phyloP scores from a whole-genome alignment of 805 yeast genomes.

The Clavispora phyllophila region DNA sequence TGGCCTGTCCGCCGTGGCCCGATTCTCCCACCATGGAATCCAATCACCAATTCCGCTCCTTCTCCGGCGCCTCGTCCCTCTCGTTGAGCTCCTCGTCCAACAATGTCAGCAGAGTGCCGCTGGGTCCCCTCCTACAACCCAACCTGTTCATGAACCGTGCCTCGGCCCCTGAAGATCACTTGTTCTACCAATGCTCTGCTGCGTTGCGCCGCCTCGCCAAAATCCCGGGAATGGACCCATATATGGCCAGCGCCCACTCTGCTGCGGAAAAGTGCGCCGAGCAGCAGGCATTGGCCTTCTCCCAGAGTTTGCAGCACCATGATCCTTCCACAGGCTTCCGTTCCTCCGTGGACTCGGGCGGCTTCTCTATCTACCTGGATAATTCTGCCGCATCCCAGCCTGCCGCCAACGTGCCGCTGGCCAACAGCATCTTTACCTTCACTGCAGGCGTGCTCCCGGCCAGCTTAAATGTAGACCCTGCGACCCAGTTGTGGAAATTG shows the following conservation, averaged over 20 bases:
- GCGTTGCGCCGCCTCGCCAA: slow-evolving; percentile 51
- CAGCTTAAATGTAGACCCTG: slow-evolving; percentile 79
- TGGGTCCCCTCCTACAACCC: slow-evolving; percentile 44
- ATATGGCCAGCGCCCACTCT: slow-evolving; percentile 56
- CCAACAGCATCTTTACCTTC: slow-evolving; percentile 50
- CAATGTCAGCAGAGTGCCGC: slow-evolving; percentile 34
- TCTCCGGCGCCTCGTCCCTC: slow-evolving; percentile 28
- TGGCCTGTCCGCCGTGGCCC: background rate
- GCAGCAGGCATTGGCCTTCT: slow-evolving; percentile 57
- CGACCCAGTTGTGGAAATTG: slow-evolving; percentile 80
- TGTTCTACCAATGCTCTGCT: slow-evolving; percentile 60
- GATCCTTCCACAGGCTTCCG: slow-evolving; percentile 24
- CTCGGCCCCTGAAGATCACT: slow-evolving; percentile 60
- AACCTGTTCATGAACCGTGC: slow-evolving; percentile 55
- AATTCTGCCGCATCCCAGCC: slow-evolving; percentile 17
- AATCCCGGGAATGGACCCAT: slow-evolving; percentile 66
- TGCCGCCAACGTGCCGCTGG: slow-evolving; percentile 16
- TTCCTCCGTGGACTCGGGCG: slow-evolving; percentile 28
- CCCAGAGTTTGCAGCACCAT: slow-evolving; percentile 34
- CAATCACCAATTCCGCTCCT: slow-evolving; percentile 25
- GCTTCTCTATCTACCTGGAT: slow-evolving; percentile 35
- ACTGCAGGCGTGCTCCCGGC: slow-evolving; percentile 77
- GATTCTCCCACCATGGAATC: background rate
- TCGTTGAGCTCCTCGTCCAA: slow-evolving; percentile 27
- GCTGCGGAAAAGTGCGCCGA: slow-evolving; percentile 67